Base-by-base conservation (phyloP, 176 grass and related monocot genomes). In the Juncus inflexus region DNA sequence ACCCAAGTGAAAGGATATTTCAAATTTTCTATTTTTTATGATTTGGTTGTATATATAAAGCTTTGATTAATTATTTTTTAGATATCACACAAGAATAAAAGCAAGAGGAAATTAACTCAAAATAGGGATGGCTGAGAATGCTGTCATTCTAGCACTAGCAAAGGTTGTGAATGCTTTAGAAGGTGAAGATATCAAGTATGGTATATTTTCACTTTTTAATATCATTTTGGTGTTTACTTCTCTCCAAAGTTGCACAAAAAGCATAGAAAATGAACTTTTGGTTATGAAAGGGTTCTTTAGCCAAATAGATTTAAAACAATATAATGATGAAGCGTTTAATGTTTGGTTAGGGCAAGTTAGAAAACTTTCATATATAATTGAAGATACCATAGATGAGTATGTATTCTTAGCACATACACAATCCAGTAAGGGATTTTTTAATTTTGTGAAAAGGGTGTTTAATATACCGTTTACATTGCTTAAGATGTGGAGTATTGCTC, bases 371-470 rank as follows among this genome's bases (percentile, higher is more conserved):
- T 61, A 80, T 65, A 54, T 39, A 38, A 75, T 80, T 73, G 76
- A 84, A 66, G 76, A 80, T 15, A 43, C 55, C 5, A 54, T 66
- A 3, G 82, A 84, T 60, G 12, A 76, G 3, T 84, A 58, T 66
- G 42, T 66, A 0, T 80, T 52, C 58, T 3, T 75, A 12, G 36
- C 73, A 19, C 12, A 12, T 2, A 9, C 52, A 52, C 12, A 55
- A 11, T 14, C 62, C 2, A 6, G 55, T 9, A 50, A 66, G 61
- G 42, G 2, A 13, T 55, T 70, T 6, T 35, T 5, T 12, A 47
- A 9, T 47, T 47, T 47, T 4, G 0, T 40, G 15, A 70, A 56
- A 38, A 55, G 55, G 39, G 8, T 56, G 39, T 4, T 38, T 5
- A 53, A 38, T 19, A 37, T 12, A 41, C 16, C 35, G 3, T 28